Percentiles rank a stretch among this genome's conserved stretches.
phyloP scores from a whole-genome alignment of 2,329 filamentous ascomycete genomes.

The Aspergillus fumigatiaffinis region DNA sequence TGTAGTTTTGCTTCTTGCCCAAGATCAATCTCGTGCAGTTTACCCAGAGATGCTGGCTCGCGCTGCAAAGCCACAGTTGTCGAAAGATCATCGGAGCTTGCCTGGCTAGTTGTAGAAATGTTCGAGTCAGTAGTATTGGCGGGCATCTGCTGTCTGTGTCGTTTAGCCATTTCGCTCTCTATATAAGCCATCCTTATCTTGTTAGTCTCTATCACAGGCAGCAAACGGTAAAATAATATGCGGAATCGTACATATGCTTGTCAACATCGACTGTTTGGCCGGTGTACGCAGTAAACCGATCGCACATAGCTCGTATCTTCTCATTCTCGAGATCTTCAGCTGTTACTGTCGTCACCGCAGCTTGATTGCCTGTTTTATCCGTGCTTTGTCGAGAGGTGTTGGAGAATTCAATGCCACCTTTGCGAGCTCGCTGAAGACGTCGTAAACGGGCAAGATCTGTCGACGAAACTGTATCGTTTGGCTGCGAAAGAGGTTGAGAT shows the following conservation, averaged over 20 bases:
- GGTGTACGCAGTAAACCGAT: constrained; percentile 57
- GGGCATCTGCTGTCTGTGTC: constrained; percentile 27
- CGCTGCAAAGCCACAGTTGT: constrained; percentile 32
- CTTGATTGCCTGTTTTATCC: constrained; percentile 13
- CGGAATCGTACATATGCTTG: constrained; percentile 58
- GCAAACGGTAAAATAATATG: constrained; percentile 2
- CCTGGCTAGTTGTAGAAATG: constrained; percentile 6
- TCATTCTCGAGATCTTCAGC: constrained; percentile 33
- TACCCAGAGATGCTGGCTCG: constrained; percentile 51
- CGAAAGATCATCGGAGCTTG: constrained; percentile 8
- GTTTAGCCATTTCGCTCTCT: constrained; percentile 63
- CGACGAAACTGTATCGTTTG: constrained; percentile 17
- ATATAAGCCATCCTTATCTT: constrained; percentile 63
- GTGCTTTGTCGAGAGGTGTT: constrained; percentile 24
- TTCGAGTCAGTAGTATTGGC: constrained; percentile 12
- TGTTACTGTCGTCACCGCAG: constrained; percentile 14
- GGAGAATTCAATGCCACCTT: constrained; percentile 46
- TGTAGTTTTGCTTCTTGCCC: constrained; percentile 43
- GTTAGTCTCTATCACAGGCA: constrained; percentile 47
- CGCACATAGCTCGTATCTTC: constrained; percentile 39
- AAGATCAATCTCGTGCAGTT: constrained; percentile 56
- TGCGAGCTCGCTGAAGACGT: constrained; percentile 34
- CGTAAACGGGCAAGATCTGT: constrained; percentile 37
- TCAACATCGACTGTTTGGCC: constrained; percentile 57
- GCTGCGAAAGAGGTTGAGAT: constrained; percentile 10